Base-by-base conservation (phyloP, 257 asterid species). In the Nyctanthes arbortristis region DNA sequence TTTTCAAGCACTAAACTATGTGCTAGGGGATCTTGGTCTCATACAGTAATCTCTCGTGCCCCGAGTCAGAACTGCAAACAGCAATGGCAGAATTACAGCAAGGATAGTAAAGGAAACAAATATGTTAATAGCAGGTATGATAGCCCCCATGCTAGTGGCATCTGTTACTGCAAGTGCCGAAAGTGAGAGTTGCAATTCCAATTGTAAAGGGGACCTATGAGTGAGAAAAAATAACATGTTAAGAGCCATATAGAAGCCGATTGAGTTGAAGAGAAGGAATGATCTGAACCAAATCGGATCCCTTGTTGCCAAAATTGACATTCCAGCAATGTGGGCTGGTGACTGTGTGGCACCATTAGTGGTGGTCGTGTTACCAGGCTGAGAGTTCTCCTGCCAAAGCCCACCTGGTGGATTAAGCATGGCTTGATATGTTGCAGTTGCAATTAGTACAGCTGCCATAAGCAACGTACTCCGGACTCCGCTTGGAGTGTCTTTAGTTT, bases 341-440 rank as follows among this genome's bases (percentile, higher is more conserved):
- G 39, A 64, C 28, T 7, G 52, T 3, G 13, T 58, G 22, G 33
- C 25, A 4, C 7, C 22, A 5, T 24, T 39, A 29, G 40, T 40
- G 31, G 24, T 55, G 29, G 11, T 73, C 2, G 31, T 45, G 25
- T 63, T 52, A 13, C 28, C 43, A 24, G 52, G 57, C 66, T 36
- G 5, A 7, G 1, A 27, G 58, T 78, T 73, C 5, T 86, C 89
- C 56, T 88, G 86, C 90, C 92, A 86, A 6, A 82, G 81, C 5
- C 92, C 90, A 0, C 92, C 89, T 0, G 90, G 91, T 2, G 91
- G 96, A 47, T 79, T 86, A 7, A 80, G 80, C 52, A 80, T 85
- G 0, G 87, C 87, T 64, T 84, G 87, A 61, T 80, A 88, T 0
- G 96, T 81, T 1, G 81, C 77, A 0, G 89, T 79, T 5, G 72